Base-by-base conservation (phyloP, 345 rosid species). In the Bruguiera gymnorhiza region DNA sequence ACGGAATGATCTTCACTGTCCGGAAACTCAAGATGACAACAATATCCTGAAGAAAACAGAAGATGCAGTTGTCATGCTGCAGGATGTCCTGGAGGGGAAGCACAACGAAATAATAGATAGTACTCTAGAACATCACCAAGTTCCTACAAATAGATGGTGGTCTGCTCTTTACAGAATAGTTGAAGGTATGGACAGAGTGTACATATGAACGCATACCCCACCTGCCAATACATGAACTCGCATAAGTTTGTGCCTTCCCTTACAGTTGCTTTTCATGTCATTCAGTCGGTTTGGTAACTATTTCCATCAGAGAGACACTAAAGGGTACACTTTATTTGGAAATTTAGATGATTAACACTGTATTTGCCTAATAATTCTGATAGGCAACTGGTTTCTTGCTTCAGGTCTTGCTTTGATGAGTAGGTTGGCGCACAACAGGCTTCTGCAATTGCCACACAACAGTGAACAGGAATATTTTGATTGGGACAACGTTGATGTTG, bases 71-170 rank as follows among this genome's bases (percentile, higher is more conserved):
- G 54, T 84, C 51, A 90, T 91, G 6, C 84, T 92, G 63, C 87
- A 84, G 77, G 84, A 83, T 36, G 93, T 95, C 56, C 76, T 95
- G 65, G 97, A 86, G 76, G 90, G 99, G 64, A 92, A 87, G 79
- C 97, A 88, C 36, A 80, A 88, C 46, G 82, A 81, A 72, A 84
- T 73, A 66, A 92, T 95, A 8, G 87, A 83, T 4, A 80, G 78
- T 37, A 64, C 92, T 0, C 80, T 95, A 60, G 64, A 74, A 56
- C 83, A 80, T 71, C 56, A 56, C 61, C 79, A 86, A 56, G 81
- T 90, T 65, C 75, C 97, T 29, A 78, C 72, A 71, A 93, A 89
- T 34, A 71, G 94, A 75, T 92, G 99, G 99, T 88, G 97, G 97
- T 85, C 97, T 8, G 77, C 97, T 62, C 86, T 95, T 59, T 88